Conservation (phyloP, 495 filamentous ascomycete species). For the Pyronema domesticum region DNA sequence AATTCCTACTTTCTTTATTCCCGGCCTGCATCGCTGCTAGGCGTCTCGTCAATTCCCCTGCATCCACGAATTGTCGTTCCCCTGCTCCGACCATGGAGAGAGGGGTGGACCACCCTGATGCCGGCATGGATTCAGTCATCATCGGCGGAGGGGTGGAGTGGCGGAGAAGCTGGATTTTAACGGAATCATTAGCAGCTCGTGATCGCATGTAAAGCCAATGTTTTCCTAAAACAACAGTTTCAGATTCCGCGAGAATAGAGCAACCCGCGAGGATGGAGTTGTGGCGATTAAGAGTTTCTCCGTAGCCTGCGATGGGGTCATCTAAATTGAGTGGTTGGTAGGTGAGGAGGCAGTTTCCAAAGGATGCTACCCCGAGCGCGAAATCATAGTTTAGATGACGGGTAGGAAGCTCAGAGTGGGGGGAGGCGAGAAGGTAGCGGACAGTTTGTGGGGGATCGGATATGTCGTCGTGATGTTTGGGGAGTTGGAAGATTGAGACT, state of each 20-base stretch:
- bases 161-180: neutral
- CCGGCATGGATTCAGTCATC: neutral
- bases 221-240: neutral
- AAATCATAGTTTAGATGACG: slow-evolving; percentile 3
- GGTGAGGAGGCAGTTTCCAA: neutral
- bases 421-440: slow-evolving; percentile 6
- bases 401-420: neutral
- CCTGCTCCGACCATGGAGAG: neutral
- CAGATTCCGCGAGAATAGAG: neutral
- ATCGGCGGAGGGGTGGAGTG: neutral
- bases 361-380: neutral
- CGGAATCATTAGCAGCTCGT: neutral
- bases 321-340: slow-evolving; percentile 9
- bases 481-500: slow-evolving; percentile 5
- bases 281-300: slow-evolving; percentile 6
- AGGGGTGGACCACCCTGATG: neutral
- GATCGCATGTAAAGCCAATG: neutral
- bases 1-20: neutral
- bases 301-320: slow-evolving; percentile 5
- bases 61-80: neutral
- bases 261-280: slow-evolving; percentile 3
- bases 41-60: neutral
- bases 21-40: slow-evolving; percentile 1
- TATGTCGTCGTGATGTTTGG: neutral
- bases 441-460: neutral